Evolutionary conservation across 2,329 filamentous ascomycete genomes (phyloP).

Genomic region (Sclerotinia borealis): DNA sequence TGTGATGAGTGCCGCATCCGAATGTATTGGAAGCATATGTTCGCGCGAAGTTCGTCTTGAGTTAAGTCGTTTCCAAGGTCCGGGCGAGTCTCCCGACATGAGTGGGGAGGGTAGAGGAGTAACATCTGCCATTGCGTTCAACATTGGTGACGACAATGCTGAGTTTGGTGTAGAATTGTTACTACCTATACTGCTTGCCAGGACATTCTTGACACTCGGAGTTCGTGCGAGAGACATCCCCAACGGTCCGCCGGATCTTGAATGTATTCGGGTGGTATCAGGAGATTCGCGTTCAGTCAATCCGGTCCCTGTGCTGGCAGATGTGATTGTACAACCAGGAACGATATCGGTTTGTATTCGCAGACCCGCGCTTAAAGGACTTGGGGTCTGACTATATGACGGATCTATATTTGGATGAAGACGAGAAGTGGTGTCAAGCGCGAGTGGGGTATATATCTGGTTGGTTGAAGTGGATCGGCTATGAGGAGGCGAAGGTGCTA

Average conservation of each 20-base stretch:
- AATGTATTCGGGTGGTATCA: slow-evolving; percentile 12
- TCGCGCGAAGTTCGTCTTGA: slow-evolving; percentile 45
- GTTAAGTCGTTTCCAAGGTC: slow-evolving; percentile 55
- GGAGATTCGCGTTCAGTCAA: slow-evolving; percentile 17
- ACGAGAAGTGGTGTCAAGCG: slow-evolving; percentile 25
- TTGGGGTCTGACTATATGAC: slow-evolving; percentile 15
- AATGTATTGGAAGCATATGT: slow-evolving; percentile 33
- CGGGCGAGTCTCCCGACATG: slow-evolving; percentile 57
- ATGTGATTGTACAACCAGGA: slow-evolving; percentile 24
- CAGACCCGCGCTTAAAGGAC: slow-evolving; percentile 29
- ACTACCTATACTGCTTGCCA: slow-evolving; percentile 43
- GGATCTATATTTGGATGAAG: slow-evolving; percentile 15
- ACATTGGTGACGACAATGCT: slow-evolving; percentile 63
- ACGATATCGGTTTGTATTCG: slow-evolving; percentile 35
- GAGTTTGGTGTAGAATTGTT: slow-evolving; percentile 54
- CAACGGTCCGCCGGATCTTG: slow-evolving; percentile 22
- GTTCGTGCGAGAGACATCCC: slow-evolving; percentile 47
- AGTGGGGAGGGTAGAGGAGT: slow-evolving; percentile 75
- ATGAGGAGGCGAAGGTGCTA: slow-evolving; percentile 34
- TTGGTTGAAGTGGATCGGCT: slow-evolving; percentile 12
- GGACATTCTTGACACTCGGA: slow-evolving; percentile 53
- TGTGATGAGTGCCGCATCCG: slow-evolving; percentile 45
- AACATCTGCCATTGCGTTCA: slow-evolving; percentile 70
- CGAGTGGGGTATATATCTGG: slow-evolving; percentile 17
- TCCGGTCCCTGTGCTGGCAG: slow-evolving; percentile 20